Base-by-base conservation (phyloP, 1,139 yeast genomes). In the Pichia sp. region DNA sequence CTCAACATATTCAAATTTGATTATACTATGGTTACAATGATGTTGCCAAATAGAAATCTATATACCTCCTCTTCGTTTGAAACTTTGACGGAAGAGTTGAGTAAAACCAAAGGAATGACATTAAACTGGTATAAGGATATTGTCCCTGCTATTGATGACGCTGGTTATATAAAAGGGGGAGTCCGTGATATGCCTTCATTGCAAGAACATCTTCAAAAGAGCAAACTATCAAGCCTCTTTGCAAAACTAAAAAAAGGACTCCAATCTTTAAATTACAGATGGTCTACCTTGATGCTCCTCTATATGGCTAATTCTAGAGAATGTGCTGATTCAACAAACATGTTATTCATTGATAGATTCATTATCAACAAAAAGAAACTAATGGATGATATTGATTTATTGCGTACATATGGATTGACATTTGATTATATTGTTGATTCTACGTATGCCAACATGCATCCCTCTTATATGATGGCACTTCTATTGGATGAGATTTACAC, bases 401-500 rank as follows among this genome's bases (percentile, higher is more conserved):
- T 44, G 8, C 4, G 12, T n/a, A 11, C 14, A 5, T 1, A 24
- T 9, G 45, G 45, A 1, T 11, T 38, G 2, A 20, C 8, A 10
- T 41, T 44, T 18, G 28, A 34, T 17, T 41, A 33, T 21, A 33
- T 39, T 11, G 10, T 43, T 21, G 23, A 19, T 5, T 17, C 11
- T 9, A 14, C 26, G 14, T 31, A 21, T 9, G 4, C 6, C 6
- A 25, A 18, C 6, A 21, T 5, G 6, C 7, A 19, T 20, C 17
- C 25, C 1, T 4, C n/a, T 9, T 12, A 24, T 11, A 31, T 24
- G 9, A 10, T 34, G 19, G 6, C 32, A 3, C 12, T n/a, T 3
- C 20, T 44, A 14, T 26, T 44, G 15, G 47, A 44, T n/a, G 47
- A 44, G 26, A 41, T 44, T 8, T 44, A 31, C 23, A 35, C 36